Evolutionary conservation across 2,329 filamentous ascomycete species (phyloP), one percentile per base, ranked within the genome.

Genomic region (Ascosphaera aggregata): DNA sequence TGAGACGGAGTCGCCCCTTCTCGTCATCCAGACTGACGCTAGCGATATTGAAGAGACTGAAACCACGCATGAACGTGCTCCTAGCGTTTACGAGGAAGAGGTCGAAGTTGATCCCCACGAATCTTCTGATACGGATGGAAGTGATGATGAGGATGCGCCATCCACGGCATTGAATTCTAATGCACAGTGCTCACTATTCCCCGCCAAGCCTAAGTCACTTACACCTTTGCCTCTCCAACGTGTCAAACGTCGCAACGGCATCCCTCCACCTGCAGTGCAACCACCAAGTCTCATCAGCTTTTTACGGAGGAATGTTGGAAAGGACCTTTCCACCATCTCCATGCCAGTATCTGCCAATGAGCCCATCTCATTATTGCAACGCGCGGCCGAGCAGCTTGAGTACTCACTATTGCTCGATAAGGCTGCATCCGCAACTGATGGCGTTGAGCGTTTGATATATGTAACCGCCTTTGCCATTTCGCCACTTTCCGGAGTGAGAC

Each of bases 271-370:
- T 4, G 82, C 76, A 19, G 73, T 84, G 11, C 63, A 74, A 41
- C 89, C 89, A 0, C 89, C 89, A 0, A 93, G 82, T 54, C 63
- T 98, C 39, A 93, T 98, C 46, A 80, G 81, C 0, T 93, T 95
- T 54, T 67, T 95, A 22, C 75, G 89, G 47, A 98, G 95, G 58
- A 98, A 98, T 48, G 89, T 95, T 8, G 89, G 89, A 52, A 98
- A 98, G 57, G 89, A 98, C 56, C 64, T 98, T 37, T 93, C 82
- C 43, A 91, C 84, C 2, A 92, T 98, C 46, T 85, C 82, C 37
- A 95, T 95, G 86, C 89, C 89, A 0, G 89, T 94, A 1, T 92
- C 86, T 3, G 76, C 86, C 18, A 98, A 98, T 56, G 89, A 98
- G 54, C 89, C 89, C 0, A 71, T 76, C 1, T 94, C 86, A 0